A percentile compares a stretch with the other conserved stretches of the same genome.
Conservation (phyloP, 805 yeast species). For the Metschnikowia koreensis region DNA sequence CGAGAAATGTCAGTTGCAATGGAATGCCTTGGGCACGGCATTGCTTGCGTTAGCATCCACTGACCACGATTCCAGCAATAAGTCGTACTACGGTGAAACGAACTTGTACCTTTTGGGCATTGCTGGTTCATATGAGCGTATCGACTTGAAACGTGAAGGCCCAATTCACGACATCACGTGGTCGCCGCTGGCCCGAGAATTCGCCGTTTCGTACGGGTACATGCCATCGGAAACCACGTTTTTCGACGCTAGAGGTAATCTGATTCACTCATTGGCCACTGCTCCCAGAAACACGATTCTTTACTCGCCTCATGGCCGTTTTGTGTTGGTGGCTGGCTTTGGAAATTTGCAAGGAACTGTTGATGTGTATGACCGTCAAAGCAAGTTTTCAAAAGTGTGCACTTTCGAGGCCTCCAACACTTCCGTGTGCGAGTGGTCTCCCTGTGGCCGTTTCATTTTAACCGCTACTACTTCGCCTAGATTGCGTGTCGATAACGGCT, state of each 20-base stretch:
- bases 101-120: constrained; percentile 87
- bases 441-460: constrained; percentile 88
- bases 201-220: constrained; percentile 94
- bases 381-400: constrained; percentile 74
- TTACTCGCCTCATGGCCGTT: constrained; percentile 93
- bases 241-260: constrained; percentile 91
- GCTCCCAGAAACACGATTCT: constrained; percentile 86
- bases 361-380: constrained; percentile 89
- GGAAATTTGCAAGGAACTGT: constrained; percentile 97
- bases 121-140: constrained; percentile 88
- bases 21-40: constrained; percentile 96
- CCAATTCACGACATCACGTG: constrained; percentile 97
- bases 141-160: constrained; percentile 85
- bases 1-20: constrained; percentile 84
- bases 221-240: constrained; percentile 97
- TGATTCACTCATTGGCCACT: constrained; percentile 76
- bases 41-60: constrained; percentile 90
- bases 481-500: constrained; percentile 93
- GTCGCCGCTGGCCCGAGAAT: constrained; percentile 95
- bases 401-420: constrained; percentile 91
- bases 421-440: constrained; percentile 96
- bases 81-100: constrained; percentile 96
- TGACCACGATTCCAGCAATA: constrained; percentile 90
- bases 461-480: constrained; percentile 98
- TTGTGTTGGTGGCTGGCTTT: constrained; percentile 91